Percentiles rank a stretch among this genome's conserved stretches.
phyloP scores from a whole-genome alignment of 1,284 basidiomycete genomes.

The Tilletiopsis washingtonensis region DNA sequence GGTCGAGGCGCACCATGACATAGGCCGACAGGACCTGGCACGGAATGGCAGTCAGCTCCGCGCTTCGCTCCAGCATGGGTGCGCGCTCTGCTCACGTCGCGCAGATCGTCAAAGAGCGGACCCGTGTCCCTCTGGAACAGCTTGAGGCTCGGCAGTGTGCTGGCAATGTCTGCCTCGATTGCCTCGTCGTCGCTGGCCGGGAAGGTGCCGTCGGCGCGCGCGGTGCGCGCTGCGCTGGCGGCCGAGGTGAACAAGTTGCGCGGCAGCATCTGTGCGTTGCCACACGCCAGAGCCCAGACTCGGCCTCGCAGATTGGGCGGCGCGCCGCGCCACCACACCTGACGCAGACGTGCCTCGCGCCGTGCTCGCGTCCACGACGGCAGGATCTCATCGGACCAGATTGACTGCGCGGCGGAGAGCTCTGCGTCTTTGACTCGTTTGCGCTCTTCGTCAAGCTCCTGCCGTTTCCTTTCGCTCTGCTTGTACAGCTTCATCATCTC shows the following conservation, averaged over 20 bases:
- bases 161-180: constrained; percentile 71
- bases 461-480: constrained; percentile 20
- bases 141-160: constrained; percentile 76
- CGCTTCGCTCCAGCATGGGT: neutral
- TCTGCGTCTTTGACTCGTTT: constrained; percentile 15
- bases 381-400: constrained; percentile 71
- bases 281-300: constrained; percentile 81
- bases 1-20: constrained; percentile 80
- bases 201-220: constrained; percentile 64
- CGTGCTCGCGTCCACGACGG: constrained; percentile 74
- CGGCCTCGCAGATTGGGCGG: constrained; percentile 74
- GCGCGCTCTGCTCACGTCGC: constrained; percentile 52
- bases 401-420: constrained; percentile 60
- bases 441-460: constrained; percentile 20
- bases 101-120: constrained; percentile 76
- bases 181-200: constrained; percentile 56
- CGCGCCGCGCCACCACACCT: constrained; percentile 86
- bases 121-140: constrained; percentile 71
- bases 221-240: constrained; percentile 64
- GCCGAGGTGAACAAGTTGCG: constrained; percentile 51
- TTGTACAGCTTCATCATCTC: constrained; percentile 67
- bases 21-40: constrained; percentile 66
- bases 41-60: neutral
- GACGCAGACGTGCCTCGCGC: constrained; percentile 59
- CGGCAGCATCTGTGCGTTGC: constrained; percentile 74